Base-by-base conservation (phyloP, 2,329 filamentous ascomycete species). In the Pseudogymnoascus sp. region DNA sequence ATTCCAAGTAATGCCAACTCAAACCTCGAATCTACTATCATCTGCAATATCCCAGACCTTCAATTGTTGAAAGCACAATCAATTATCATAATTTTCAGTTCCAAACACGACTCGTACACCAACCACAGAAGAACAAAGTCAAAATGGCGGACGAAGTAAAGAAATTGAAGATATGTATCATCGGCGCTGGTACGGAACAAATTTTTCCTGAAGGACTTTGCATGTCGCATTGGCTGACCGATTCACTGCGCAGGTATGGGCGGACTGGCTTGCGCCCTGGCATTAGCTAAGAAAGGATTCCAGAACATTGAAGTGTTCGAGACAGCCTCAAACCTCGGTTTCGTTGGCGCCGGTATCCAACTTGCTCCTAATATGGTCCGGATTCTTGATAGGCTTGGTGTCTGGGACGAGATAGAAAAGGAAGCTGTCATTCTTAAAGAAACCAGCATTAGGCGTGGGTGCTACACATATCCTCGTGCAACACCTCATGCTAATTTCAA, bases 271-370 rank as follows among this genome's bases (percentile, higher is more conserved):
- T 81, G 80, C 60, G 89, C 89, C 6, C 80, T 93, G 37, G 83
- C 89, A 11, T 81, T 93, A 37, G 89, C 90, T 41, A 88, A 88
- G 75, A 85, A 86, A 68, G 90, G 90, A 6, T 92, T 93, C 75
- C 83, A 79, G 66, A 78, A 88, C 63, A 87, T 93, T 69, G 79
- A 87, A 62, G 83, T 93, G 60, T 93, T 86, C 72, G 90, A 93
- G 72, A 83, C 81, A 37, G 89, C 89, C 0, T 83, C 86, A 4
- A 83, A 85, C 66, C 80, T 93, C 3, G 90, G 90, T 4, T 93
- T 93, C 69, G 89, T 93, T 0, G 91, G 91, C 23, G 91, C 91
- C 1, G 91, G 91, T 4, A 93, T 94, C 67, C 91, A 95, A 72
- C 80, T 93, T 63, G 89, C 90, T 0, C 90, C 90, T 0, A 95